Percentiles rank a stretch among this genome's conserved stretches.
Conservation (phyloP, 2,329 filamentous ascomycete species). For the Diplodia intermedia region DNA sequence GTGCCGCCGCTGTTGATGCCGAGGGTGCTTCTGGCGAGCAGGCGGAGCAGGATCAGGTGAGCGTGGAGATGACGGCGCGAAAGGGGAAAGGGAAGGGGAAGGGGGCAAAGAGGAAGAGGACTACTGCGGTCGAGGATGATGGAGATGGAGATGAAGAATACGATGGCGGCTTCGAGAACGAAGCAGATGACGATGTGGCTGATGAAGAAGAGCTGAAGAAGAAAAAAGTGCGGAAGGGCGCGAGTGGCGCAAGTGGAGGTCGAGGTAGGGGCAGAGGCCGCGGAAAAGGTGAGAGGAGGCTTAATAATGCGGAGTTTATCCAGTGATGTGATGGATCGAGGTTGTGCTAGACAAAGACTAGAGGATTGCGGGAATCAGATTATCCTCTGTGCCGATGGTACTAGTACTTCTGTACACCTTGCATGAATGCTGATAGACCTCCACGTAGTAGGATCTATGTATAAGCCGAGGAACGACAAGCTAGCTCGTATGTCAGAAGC, state of each 20-base stretch:
- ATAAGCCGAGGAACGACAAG: too few relatives aligned
- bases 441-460: too few relatives aligned
- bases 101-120: constrained; percentile 27
- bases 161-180: background rate
- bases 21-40: background rate
- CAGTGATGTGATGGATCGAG: background rate
- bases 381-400: too few relatives aligned
- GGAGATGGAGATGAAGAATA: background rate
- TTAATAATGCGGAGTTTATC: constrained; percentile 10
- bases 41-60: background rate
- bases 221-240: constrained; percentile 5
- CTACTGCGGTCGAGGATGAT: constrained; percentile 5
- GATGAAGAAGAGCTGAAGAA: constrained; percentile 20
- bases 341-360: background rate
- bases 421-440: too few relatives aligned
- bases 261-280: background rate
- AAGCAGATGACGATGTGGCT: background rate
- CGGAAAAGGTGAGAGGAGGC: background rate
- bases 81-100: background rate
- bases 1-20: background rate
- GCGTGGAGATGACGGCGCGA: background rate
- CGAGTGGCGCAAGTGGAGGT: too few relatives aligned
- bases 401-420: too few relatives aligned
- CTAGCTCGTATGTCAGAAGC: too few relatives aligned
- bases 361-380: too few relatives aligned